Evolutionary conservation across 768 basidiomycete genomes (phyloP).

Genomic region (Rhodotorula babjevae): DNA sequence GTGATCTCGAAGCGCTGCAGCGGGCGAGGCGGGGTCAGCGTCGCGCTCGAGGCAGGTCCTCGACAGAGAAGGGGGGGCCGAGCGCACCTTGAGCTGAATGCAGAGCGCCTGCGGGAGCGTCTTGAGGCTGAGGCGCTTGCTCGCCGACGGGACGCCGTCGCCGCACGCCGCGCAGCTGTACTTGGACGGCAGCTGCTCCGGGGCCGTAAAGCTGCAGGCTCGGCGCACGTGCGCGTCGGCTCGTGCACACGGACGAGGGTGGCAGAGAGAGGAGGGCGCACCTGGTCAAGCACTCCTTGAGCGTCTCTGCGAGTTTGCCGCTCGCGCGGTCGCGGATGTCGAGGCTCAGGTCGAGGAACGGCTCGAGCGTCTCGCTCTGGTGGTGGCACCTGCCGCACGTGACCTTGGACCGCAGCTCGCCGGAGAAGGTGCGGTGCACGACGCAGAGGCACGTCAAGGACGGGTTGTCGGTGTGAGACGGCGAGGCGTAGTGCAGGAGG

Average conservation of each 20-base stretch:
- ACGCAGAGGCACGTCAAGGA: constrained; percentile 73
- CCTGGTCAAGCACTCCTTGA: constrained; percentile 72
- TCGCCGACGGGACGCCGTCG: constrained; percentile 66
- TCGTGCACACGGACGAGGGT: too few relatives aligned
- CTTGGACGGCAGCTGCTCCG: constrained; percentile 74
- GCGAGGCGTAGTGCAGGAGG: constrained; percentile 74
- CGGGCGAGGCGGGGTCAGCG: too few relatives aligned
- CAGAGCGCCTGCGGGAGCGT: constrained; percentile 83
- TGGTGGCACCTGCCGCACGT: constrained; percentile 79
- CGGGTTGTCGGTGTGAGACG: constrained; percentile 60
- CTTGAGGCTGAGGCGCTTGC: constrained; percentile 75
- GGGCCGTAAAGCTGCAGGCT: constrained; percentile 67
- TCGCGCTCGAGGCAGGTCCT: neutral
- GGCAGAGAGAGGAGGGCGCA: too few relatives aligned
- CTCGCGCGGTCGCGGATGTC: constrained; percentile 54
- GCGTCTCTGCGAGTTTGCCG: constrained; percentile 55
- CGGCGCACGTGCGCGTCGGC: too few relatives aligned
- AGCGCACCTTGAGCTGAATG: constrained; percentile 84
- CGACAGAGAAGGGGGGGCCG: neutral
- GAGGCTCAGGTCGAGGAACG: constrained; percentile 83
- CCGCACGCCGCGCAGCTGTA: constrained; percentile 80
- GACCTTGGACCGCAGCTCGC: constrained; percentile 80
- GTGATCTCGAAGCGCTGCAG: constrained; percentile 86
- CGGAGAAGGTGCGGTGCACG: constrained; percentile 83
- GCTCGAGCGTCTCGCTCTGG: constrained; percentile 73